Conservation (phyloP, 805 yeast species). For the Myxozyma vanderwaltii region DNA sequence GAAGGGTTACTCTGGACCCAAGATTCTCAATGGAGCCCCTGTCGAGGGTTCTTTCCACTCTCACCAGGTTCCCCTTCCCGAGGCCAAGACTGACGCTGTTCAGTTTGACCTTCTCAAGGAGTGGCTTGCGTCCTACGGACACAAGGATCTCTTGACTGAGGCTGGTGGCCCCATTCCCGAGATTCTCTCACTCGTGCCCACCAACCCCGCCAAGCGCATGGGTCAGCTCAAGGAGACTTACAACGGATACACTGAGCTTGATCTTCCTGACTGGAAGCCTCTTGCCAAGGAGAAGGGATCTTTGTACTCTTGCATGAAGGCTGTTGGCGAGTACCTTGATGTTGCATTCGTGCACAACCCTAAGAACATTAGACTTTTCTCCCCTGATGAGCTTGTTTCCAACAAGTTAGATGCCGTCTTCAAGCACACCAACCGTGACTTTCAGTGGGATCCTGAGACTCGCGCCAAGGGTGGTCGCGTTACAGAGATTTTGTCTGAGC, state of each 20-base stretch:
- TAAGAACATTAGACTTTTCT: constrained; percentile 27
- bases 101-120: constrained; percentile 30
- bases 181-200: constrained; percentile 25
- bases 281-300: constrained; percentile 29
- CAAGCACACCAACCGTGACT: constrained; percentile 27
- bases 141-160: constrained; percentile 25
- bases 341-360: constrained; percentile 27
- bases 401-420: constrained; percentile 35
- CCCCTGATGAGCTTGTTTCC: constrained; percentile 35
- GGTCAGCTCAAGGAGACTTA: constrained; percentile 33
- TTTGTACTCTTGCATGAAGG: constrained; percentile 24
- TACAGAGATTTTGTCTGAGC: constrained; percentile 34
- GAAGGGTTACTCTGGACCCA: constrained; percentile 35
- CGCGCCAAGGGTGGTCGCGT: constrained; percentile 34
- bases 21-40: constrained; percentile 27
- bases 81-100: constrained; percentile 26
- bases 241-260: constrained; percentile 26
- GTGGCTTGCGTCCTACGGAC: constrained; percentile 31
- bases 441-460: constrained; percentile 32
- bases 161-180: constrained; percentile 30
- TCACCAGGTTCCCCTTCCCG: constrained; percentile 35
- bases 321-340: constrained; percentile 31
- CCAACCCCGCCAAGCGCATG: constrained; percentile 24
- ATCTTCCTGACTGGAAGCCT: constrained; percentile 33
- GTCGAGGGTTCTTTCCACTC: constrained; percentile 35